These are phyloP conservation scores for Cyberlindnera xylosilytica DNA, from an alignment of 805 yeast genomes.

Conservation along the genomic window DNA sequence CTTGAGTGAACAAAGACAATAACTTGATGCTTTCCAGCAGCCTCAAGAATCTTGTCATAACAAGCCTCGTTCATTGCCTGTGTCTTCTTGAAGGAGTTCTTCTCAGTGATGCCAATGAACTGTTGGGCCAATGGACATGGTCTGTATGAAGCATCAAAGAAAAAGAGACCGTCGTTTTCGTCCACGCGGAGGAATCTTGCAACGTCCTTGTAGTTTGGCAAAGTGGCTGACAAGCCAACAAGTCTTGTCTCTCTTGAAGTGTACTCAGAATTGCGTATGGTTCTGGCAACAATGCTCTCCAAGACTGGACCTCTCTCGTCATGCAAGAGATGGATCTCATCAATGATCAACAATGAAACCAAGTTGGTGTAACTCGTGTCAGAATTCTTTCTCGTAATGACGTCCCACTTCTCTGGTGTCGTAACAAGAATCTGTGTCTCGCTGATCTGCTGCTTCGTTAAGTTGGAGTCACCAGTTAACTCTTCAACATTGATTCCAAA, in stretches of 20 bases:
- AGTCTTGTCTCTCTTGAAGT: conserved; percentile 56
- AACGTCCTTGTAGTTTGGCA: conserved; percentile 86
- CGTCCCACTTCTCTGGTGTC: conserved; percentile 98
- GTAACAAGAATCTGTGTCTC: conserved; percentile 84
- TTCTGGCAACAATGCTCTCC: conserved; percentile 82
- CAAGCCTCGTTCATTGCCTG: conserved; percentile 91
- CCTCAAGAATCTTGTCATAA: conserved; percentile 71
- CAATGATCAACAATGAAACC: conserved; percentile 74
- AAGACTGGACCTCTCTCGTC: conserved; percentile 95
- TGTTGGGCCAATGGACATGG: conserved; percentile 93
- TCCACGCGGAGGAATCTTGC: conserved; percentile 75
- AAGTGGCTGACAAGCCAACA: conserved; percentile 88
- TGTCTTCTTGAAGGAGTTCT: conserved; percentile 69
- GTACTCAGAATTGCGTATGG: conserved; percentile 44
- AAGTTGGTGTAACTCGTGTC: conserved; percentile 62
- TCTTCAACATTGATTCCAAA: conserved; percentile 77
- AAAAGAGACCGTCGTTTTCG: conserved; percentile 58
- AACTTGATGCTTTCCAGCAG: conserved; percentile 67
- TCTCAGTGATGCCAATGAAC: conserved; percentile 84
- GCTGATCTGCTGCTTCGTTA: conserved; percentile 70
- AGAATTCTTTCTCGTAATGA: conserved; percentile 77
- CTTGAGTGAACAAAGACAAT: conserved; percentile 92
- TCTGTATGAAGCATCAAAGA: conserved; percentile 77
- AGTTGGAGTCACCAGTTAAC: conserved; percentile 83
- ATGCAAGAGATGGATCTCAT: conserved; percentile 89